These are phyloP conservation scores for Fusarium nodosum DNA, from an alignment of 2,329 filamentous ascomycete genomes.

Conservation along the genomic window DNA sequence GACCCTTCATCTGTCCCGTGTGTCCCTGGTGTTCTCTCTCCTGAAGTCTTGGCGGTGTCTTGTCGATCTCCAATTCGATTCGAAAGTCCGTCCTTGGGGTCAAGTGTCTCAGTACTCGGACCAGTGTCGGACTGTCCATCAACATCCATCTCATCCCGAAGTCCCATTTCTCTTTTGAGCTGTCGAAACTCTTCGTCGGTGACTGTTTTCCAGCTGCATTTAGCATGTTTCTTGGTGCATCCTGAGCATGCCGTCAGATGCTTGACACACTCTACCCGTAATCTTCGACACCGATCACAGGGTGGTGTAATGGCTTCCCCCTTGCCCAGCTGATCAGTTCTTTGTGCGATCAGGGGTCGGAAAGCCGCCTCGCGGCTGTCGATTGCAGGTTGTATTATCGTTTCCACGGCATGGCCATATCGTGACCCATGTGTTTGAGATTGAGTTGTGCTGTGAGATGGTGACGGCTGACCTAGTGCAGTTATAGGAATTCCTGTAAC, in stretches of 20 bases:
- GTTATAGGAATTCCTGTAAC: slow-evolving; percentile 46
- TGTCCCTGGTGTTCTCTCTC: slow-evolving; percentile 42
- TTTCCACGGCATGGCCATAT: slow-evolving; percentile 47
- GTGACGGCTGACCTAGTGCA: slow-evolving; percentile 48
- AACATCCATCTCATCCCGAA: slow-evolving; percentile 32
- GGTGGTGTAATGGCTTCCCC: slow-evolving; percentile 84
- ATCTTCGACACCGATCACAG: slow-evolving; percentile 84
- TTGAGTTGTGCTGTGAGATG: slow-evolving; percentile 41
- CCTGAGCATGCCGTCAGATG: slow-evolving; percentile 88
- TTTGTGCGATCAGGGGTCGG: slow-evolving; percentile 74
- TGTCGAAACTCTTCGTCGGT: slow-evolving; percentile 73
- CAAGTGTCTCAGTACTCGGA: slow-evolving; percentile 27
- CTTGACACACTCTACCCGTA: slow-evolving; percentile 86
- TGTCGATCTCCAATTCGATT: slow-evolving; percentile 35
- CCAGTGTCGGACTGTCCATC: slow-evolving; percentile 40
- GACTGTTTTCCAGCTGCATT: slow-evolving; percentile 88
- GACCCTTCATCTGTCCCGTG: slow-evolving; percentile 41
- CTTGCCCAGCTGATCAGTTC: slow-evolving; percentile 80
- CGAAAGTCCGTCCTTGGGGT: slow-evolving; percentile 28
- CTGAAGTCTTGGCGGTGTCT: slow-evolving; percentile 29
- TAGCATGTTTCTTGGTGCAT: slow-evolving; percentile 91
- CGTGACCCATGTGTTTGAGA: slow-evolving; percentile 39
- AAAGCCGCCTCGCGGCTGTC: slow-evolving; percentile 53
- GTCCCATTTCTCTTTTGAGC: slow-evolving; percentile 50
- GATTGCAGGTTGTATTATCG: slow-evolving; percentile 38